phyloP scores from a whole-genome alignment of 2,329 filamentous ascomycete species.

The Pyricularia pennisetigena region DNA sequence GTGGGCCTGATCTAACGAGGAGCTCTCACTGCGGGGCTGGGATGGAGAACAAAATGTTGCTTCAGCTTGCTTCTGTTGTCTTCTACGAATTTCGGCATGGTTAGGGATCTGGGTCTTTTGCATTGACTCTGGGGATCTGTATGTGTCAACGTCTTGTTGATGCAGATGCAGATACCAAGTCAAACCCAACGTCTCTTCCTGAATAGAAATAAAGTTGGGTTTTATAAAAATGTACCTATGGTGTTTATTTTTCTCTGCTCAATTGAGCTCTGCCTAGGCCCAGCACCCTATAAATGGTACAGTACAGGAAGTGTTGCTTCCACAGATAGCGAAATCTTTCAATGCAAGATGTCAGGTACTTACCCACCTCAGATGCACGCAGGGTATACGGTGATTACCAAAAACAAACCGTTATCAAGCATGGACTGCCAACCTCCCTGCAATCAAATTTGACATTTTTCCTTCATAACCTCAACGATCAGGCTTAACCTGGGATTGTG shows the following conservation, averaged over 20 bases:
- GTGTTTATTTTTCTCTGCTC: too few relatives aligned
- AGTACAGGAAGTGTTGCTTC: background rate
- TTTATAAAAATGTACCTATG: background rate
- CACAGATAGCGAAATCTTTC: background rate
- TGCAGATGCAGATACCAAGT: background rate
- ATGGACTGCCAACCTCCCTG: background rate
- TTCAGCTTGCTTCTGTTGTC: conserved; percentile 1
- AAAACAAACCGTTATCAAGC: background rate
- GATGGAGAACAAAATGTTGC: background rate
- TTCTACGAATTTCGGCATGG: background rate
- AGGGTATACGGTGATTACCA: too few relatives aligned
- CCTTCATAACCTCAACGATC: background rate
- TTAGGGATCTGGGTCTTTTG: background rate
- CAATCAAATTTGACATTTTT: background rate
- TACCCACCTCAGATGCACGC: too few relatives aligned
- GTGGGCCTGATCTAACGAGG: background rate
- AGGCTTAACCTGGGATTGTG: background rate
- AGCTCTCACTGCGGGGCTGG: background rate
- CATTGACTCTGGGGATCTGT: background rate
- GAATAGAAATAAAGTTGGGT: too few relatives aligned
- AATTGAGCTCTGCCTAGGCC: too few relatives aligned
- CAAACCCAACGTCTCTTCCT: background rate
- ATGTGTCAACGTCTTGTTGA: background rate
- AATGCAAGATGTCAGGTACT: too few relatives aligned
- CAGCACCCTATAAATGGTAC: too few relatives aligned